Base-by-base conservation (phyloP, 495 filamentous ascomycete genomes). In the Arthonia radiata region DNA sequence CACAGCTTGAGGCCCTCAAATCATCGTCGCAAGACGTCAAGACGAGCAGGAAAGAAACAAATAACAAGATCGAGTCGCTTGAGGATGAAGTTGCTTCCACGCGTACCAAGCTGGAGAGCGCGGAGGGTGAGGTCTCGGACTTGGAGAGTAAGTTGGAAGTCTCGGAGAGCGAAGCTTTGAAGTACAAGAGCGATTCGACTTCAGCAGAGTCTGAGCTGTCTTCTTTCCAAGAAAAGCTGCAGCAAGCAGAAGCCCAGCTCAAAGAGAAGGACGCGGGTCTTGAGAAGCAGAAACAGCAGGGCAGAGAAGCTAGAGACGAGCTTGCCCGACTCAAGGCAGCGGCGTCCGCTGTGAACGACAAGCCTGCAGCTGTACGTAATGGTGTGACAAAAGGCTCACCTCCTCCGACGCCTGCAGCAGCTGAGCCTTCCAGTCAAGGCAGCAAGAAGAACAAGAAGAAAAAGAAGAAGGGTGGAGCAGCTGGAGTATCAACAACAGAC, bases 201-300 rank as follows among this genome's bases (percentile, higher is more conserved):
- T 7, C 19, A 7, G 6, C 19, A 7, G 7, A 11, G 11, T 7
- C 6, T 22, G 19, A 22, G 19, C 11, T 22, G 19, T 22, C 19
- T 11, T 22, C 19, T 22, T 22, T 22, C 19, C 19, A 22, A 22
- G 19, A 7, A 1, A 64, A 69, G 35, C 37, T 78, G 26, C 51
- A 67, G 32, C 52, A 54, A 29, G 59, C 59, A 23, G 64, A 78
- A 32, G 53, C 60, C 17, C 57, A 61, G 4, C 35, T 75, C 13
- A 57, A 63, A 34, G 54, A 54, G 8, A 52, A 66, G 15, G 56
- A 62, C 26, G 49, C 54, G 2, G 58, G 64, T 23, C 44, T 65
- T 2, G 49, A 61, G 23, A 45, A 49, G 13, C 46, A 64, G 27
- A 54, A 54, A 27, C 46, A 44, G 16, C 45, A 50, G 24, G 48